Base-by-base conservation (phyloP, 192 early-diverging fungal genomes). In the Coemansia sp. region DNA sequence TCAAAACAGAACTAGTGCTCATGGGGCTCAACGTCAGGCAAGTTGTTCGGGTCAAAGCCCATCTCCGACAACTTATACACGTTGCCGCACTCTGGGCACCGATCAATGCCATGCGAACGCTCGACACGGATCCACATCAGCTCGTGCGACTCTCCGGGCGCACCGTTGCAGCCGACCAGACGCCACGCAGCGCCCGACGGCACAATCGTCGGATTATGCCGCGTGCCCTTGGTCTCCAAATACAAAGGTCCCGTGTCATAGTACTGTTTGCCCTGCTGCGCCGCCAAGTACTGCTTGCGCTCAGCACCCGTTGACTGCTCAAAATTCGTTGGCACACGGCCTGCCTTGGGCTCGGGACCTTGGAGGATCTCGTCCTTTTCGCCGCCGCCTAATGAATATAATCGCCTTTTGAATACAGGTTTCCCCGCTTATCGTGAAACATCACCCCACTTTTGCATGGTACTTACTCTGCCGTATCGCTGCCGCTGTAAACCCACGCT, bases 41-140 rank as follows among this genome's bases (percentile, higher is more conserved):
- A 67, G 54, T 66, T 67, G 12, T 70, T 48, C 9, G 78, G 67
- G 38, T 72, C 59, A 38, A 81, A 81, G 25, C 78, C 78, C 32
- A 64, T 59, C 12, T 82, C 79, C 14, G 79, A 82, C 27, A 90
- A 78, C 76, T 90, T 88, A 82, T 75, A 92, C 53, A 84, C 88
- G 70, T 83, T 86, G 70, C 96, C 96, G 75, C 96, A 98, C 83
- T 96, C 89, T 35, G 91, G 92, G 88, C 96, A 98, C 69, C 95
- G 91, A 72, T 97, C 92, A 66, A 92, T 84, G 43, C 88, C 88
- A 66, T 89, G 86, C 53, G 67, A 39, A 51, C 83, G 88, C 77
- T 93, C 88, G 57, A 99, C 83, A 51, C 88, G 85, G 66, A 99
- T 84, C 94, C 94, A 99, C 76, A 93, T 79, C 58, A 88, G 75